Evolutionary conservation across 495 filamentous ascomycete genomes (phyloP).

Genomic region (Durotheca rogersii): DNA sequence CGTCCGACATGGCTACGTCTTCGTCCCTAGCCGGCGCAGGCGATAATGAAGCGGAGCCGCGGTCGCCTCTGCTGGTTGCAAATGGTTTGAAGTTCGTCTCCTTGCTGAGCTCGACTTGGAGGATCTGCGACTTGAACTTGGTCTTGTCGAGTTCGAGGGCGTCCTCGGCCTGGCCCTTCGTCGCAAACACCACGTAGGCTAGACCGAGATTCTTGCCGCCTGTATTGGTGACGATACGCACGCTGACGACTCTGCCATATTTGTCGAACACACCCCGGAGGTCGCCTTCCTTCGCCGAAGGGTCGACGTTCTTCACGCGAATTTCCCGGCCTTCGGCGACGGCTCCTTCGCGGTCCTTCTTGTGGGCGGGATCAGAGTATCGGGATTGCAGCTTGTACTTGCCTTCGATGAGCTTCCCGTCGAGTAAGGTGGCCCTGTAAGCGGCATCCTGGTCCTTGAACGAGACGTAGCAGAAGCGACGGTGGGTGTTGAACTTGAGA

Average conservation of each 20-base stretch:
- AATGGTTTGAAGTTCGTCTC: conserved; percentile 46
- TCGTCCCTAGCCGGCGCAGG: conserved; percentile 35
- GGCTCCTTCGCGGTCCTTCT: conserved; percentile 78
- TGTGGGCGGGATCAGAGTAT: conserved; percentile 77
- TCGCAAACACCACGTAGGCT: conserved; percentile 74
- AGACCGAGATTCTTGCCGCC: conserved; percentile 69
- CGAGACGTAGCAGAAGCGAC: conserved; percentile 92
- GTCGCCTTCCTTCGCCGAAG: conserved; percentile 63
- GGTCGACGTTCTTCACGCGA: conserved; percentile 75
- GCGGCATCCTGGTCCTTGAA: conserved; percentile 68
- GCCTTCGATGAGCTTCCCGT: conserved; percentile 66
- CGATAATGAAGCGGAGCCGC: conserved; percentile 34
- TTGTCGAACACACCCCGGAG: conserved; percentile 67
- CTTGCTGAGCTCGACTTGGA: conserved; percentile 66
- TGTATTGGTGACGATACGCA: conserved; percentile 62
- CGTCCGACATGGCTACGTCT: conserved; percentile 34
- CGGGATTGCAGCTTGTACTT: conserved; percentile 69
- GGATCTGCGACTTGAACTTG: conserved; percentile 64
- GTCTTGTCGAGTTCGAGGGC: conserved; percentile 72
- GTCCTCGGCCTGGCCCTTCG: conserved; percentile 66
- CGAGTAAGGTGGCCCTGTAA: conserved; percentile 64
- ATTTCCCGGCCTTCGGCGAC: conserved; percentile 83
- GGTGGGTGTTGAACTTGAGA: conserved; percentile 80
- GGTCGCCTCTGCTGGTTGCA: conserved; percentile 36
- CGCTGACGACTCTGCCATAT: conserved; percentile 70